Conservation (phyloP, 805 yeast species). For the Helenozyma rhizophorensis region DNA sequence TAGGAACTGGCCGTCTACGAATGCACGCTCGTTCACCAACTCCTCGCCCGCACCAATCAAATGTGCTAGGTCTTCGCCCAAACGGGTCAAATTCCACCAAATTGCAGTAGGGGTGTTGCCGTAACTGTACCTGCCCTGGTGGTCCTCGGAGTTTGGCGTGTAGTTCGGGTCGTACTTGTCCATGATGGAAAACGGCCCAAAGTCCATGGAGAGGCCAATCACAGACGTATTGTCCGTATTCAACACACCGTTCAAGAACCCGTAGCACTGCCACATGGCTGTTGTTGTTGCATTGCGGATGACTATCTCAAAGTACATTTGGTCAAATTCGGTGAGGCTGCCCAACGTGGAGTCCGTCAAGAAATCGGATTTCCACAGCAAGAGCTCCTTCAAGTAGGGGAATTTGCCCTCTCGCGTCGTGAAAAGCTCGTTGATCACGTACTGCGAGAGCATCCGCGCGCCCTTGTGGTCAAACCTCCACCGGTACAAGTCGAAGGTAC, state of each 20-base stretch:
- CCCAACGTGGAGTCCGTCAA: slow-evolving; percentile 21
- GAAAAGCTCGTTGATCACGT: slow-evolving; percentile 64
- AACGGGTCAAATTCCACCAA: slow-evolving; percentile 88
- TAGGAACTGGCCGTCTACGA: slow-evolving; percentile 18
- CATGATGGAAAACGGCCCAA: slow-evolving; percentile 92
- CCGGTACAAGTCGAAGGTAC: slow-evolving; percentile 80
- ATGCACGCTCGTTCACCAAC: slow-evolving; percentile 44
- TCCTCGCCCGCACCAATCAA: slow-evolving; percentile 68
- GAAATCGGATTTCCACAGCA: slow-evolving; percentile 18
- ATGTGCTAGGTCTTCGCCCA: slow-evolving; percentile 82
- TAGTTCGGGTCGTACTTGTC: slow-evolving; percentile 76
- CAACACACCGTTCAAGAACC: slow-evolving; percentile 89
- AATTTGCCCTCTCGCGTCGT: slow-evolving; percentile 26
- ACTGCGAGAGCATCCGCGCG: slow-evolving; percentile 61
- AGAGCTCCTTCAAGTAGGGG: slow-evolving; percentile 21
- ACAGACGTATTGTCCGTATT: slow-evolving; percentile 93
- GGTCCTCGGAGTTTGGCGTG: slow-evolving; percentile 91
- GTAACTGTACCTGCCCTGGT: slow-evolving; percentile 64
- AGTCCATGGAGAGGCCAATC: slow-evolving; percentile 85
- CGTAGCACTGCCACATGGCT: slow-evolving; percentile 87
- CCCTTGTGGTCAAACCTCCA: slow-evolving; percentile 67
- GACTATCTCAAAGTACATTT: slow-evolving; percentile 66
- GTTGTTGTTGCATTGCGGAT: slow-evolving; percentile 71
- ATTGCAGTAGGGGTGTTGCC: slow-evolving; percentile 80
- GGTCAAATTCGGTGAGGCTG: slow-evolving; percentile 57